These are phyloP conservation scores for Antrodiella citrinella DNA, from an alignment of 768 basidiomycete species.

Conservation along the genomic window DNA sequence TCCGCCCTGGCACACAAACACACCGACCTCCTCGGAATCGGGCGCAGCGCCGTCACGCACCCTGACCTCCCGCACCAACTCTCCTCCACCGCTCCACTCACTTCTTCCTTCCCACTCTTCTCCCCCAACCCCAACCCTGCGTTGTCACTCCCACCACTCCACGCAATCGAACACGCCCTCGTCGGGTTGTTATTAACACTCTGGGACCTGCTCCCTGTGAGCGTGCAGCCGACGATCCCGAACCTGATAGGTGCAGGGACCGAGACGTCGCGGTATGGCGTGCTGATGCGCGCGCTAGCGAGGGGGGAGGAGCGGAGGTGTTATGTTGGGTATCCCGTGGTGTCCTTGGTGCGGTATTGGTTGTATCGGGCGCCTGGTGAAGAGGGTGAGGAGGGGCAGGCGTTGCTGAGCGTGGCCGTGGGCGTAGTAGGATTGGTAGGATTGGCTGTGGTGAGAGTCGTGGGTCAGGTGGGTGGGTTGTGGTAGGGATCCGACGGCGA, in stretches of 20 bases:
- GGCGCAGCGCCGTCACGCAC: slow-evolving; percentile 51
- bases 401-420: too few species aligned
- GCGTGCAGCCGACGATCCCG: slow-evolving; percentile 25
- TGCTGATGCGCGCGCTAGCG: slow-evolving; percentile 49
- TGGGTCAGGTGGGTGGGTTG: too few species aligned
- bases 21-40: slow-evolving; percentile 73
- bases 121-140: slow-evolving; percentile 2
- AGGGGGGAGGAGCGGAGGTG: slow-evolving; percentile 8
- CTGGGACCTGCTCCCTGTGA: slow-evolving; percentile 25
- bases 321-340: slow-evolving; percentile 15
- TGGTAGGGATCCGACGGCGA: too few species aligned
- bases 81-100: neutral
- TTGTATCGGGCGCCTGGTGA: slow-evolving; percentile 10
- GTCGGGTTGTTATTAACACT: slow-evolving; percentile 9
- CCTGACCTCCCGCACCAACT: slow-evolving; percentile 33
- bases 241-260: slow-evolving; percentile 59
- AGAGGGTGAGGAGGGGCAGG: too few species aligned
- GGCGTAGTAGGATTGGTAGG: too few species aligned
- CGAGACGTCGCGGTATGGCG: slow-evolving; percentile 58
- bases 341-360: slow-evolving; percentile 19
- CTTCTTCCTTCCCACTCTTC: neutral
- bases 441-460: too few species aligned
- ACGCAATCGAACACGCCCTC: slow-evolving; percentile 7
- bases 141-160: neutral
- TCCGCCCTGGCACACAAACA: slow-evolving; percentile 45